Evolutionary conservation across 1,284 basidiomycete genomes (phyloP), one percentile per base, ranked within the genome.

Genomic region (Wolfiporia cocos): DNA sequence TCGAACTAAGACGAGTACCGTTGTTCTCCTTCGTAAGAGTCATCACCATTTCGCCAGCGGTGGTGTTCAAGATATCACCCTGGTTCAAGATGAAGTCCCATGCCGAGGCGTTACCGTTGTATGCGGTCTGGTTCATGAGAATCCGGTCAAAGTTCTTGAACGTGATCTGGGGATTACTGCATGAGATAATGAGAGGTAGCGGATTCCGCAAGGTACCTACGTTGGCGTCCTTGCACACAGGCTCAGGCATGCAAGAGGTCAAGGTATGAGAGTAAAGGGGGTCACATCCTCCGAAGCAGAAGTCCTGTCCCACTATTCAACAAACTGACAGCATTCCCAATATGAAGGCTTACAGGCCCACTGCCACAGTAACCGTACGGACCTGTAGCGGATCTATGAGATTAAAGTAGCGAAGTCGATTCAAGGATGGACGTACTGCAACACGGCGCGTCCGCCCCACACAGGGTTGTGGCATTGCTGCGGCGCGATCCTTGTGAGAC

Each of bases 241-340:
- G 87, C 33, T 73, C 73, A 0, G 87, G 86, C 39, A 62, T 63
- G 65, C 90, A 92, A 0, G 86, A 87, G 39, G 63, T 64, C 29
- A 83, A 64, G 4, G 71, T 57, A 55, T 78, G 59, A 1, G 87
- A 91, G 29, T 70, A 63, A 33, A 88, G 69, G 7, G 89, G 86
- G 55, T 92, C 78, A 64, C 90, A 92, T 9, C 89, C 89, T 33
- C 85, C 86, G 21, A 89, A 66, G 55, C 88, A 91, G 61, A 79
- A 89, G 78, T 84, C 51, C 20, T 42, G 30, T 21, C 11, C 12
- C 15, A 19, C 7, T 20, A 3, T n/a, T 20, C 15, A 12, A 17
- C 10, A 15, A 23, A 5, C 10, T 12, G 14, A 29, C 14, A 5
- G n/a, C 12, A 33, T 23, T 34, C n/a, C 7, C 4, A 5, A 5